Percentiles rank a stretch among this genome's conserved stretches.
Conservation (phyloP, 805 yeast genomes). For the Candida sonorensis region DNA sequence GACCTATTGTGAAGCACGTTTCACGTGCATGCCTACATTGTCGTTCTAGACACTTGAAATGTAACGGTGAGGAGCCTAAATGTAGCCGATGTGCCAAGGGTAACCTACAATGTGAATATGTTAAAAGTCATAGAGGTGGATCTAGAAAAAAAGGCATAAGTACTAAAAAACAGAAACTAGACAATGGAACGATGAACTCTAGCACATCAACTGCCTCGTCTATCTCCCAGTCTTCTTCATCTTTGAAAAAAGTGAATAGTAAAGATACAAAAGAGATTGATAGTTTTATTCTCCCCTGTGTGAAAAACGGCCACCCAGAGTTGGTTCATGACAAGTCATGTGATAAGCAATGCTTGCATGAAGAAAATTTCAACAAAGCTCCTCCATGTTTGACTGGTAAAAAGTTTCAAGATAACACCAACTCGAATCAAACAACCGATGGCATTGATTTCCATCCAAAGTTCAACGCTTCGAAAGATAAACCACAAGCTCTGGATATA, state of each 20-base stretch:
- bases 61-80: conserved; percentile 41
- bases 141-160: conserved; percentile 42
- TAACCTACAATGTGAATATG: conserved; percentile 37
- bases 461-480: conserved; percentile 25
- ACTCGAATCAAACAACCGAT: conserved; percentile 1
- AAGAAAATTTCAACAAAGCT: conserved; percentile 18
- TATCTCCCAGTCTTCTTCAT: background rate
- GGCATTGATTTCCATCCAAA: conserved; percentile 23
- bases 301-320: conserved; percentile 17
- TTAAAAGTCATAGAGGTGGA: conserved; percentile 48
- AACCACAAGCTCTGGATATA: conserved; percentile 14
- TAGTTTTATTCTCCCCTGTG: conserved; percentile 25
- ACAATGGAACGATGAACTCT: background rate
- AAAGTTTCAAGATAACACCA: background rate
- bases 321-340: conserved; percentile 16
- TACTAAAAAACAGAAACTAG: conserved; percentile 17
- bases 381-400: conserved; percentile 25
- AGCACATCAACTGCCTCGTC: background rate
- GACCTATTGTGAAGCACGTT: conserved; percentile 37
- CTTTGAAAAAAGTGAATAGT: background rate
- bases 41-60: conserved; percentile 42
- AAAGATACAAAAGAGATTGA: conserved; percentile 7
- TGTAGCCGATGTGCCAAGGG: conserved; percentile 36
- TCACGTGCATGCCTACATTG: conserved; percentile 47
- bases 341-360: conserved; percentile 20